These are phyloP conservation scores for Dryadomyces quercus-mongolicae DNA, from an alignment of 2,329 filamentous ascomycete species.

Conservation along the genomic window DNA sequence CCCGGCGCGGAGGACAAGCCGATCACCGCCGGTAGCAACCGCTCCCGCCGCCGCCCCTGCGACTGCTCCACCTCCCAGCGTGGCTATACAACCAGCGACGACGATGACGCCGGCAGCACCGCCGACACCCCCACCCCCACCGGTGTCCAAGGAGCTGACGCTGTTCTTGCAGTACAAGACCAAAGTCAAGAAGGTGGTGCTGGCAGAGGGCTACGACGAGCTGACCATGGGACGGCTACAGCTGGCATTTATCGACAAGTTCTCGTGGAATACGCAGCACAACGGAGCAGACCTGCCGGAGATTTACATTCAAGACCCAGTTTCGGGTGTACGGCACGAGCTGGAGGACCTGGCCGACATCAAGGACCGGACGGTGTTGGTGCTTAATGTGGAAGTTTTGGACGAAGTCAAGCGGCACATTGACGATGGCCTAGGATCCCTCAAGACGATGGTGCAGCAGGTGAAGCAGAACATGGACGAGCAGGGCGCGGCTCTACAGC, in stretches of 20 bases:
- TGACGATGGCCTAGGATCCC: slow-evolving; percentile 73
- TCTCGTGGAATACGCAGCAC: slow-evolving; percentile 95
- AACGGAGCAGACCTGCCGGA: slow-evolving; percentile 89
- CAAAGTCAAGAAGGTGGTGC: slow-evolving; percentile 90
- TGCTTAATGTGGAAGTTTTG: slow-evolving; percentile 80
- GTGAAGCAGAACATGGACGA: slow-evolving; percentile 75
- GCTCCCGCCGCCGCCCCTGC: background rate
- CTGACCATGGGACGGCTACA: slow-evolving; percentile 81
- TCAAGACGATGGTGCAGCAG: slow-evolving; percentile 74
- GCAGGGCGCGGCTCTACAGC: slow-evolving; percentile 69
- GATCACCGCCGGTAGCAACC: background rate
- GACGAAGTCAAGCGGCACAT: slow-evolving; percentile 96
- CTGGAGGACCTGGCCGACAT: slow-evolving; percentile 87
- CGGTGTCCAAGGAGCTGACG: slow-evolving; percentile 61
- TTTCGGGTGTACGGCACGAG: slow-evolving; percentile 94
- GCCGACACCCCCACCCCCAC: background rate
- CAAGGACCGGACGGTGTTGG: slow-evolving; percentile 90
- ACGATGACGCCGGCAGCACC: no score
- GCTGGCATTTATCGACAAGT: slow-evolving; percentile 96
- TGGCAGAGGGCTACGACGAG: slow-evolving; percentile 72
- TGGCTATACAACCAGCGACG: background rate
- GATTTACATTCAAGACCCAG: slow-evolving; percentile 93
- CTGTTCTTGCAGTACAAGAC: slow-evolving; percentile 94
- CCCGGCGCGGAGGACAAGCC: background rate
- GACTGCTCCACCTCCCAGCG: background rate